Percentiles rank a stretch among this genome's conserved stretches.
These are phyloP conservation scores for Tolypocladium guangdongense DNA, from an alignment of 2,329 filamentous ascomycete species.

Conservation along the genomic window DNA sequence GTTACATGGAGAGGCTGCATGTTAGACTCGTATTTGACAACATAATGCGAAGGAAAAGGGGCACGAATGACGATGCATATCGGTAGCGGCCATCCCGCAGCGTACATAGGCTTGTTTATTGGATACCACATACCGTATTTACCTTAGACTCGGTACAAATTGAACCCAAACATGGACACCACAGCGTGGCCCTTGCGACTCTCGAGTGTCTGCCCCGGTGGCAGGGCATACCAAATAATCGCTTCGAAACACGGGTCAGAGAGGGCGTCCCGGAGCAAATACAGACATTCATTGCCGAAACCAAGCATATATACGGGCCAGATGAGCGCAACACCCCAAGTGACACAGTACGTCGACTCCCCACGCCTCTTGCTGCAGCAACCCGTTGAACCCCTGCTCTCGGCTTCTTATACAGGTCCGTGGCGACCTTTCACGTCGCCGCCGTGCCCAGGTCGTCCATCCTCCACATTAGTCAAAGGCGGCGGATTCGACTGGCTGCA, in stretches of 20 bases:
- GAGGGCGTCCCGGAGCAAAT: not conserved
- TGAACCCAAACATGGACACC: not conserved
- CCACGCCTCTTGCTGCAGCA: not conserved
- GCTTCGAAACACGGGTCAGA: not conserved
- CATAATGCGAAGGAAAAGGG: not conserved
- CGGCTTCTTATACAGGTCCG: not conserved
- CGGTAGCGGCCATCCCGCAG: not conserved
- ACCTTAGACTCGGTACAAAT: not conserved
- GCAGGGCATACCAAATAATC: not conserved
- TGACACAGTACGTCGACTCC: slow-evolving; percentile 3
- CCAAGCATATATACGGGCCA: slow-evolving; percentile 7
- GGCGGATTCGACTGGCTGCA: not conserved
- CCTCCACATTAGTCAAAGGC: not conserved
- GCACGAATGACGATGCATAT: not conserved
- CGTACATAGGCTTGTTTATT: not conserved
- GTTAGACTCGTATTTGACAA: not conserved
- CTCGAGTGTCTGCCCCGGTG: not conserved
- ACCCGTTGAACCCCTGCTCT: not conserved
- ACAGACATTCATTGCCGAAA: slow-evolving; percentile 2
- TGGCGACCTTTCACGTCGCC: not conserved
- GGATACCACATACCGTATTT: not conserved
- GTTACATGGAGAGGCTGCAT: not conserved
- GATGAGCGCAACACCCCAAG: slow-evolving; percentile 5
- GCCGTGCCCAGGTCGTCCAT: not conserved
- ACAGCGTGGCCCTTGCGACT: not conserved